Base-by-base conservation (phyloP, 345 rosid genomes). In the Eucalyptus pauciflora region DNA sequence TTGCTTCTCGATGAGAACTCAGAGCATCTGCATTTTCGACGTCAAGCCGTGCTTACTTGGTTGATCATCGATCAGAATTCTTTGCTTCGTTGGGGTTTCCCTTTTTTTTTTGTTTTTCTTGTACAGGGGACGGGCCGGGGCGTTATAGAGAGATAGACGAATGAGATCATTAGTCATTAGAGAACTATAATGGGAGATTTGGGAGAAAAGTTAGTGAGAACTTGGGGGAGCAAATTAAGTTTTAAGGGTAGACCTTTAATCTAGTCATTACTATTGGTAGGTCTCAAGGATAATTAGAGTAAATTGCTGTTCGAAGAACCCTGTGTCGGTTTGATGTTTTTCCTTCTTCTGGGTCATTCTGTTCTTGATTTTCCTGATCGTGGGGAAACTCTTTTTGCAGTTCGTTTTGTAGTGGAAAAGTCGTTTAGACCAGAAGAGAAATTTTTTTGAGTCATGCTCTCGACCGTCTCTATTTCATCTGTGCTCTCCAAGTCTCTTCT, bases 321-420 rank as follows among this genome's bases (percentile, higher is more conserved):
- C 31, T 88, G 64, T 88, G 71, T 83, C 54, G 89, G 25, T 81
- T 51, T 88, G 76, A 83, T 22, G 86, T 88, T 80, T 88, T 31
- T 64, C 79, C 37, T 54, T 54, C 33, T 71, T 58, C 45, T 62
- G 76, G 58, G 86, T 81, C 25, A 58, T 88, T 83, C 31, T 50
- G 60, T 85, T 31, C 46, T 31, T 50, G 45, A 9, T 50, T 88
- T 54, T 31, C 71, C 48, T 80, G 41, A 48, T 71, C 43, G 22
- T 45, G 41, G 76, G 76, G 89, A 67, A 88, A 27, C 89, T 88
- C 88, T 88, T 81, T 81, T 83, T 80, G 89, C 89, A 88, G 89
- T 88, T 88, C 87, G 58, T 85, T 85, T 83, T 76, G 85, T 76
- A 76, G 85, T 76, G 85, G 48, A 76, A 67, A 52, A 88, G 76